Evolutionary conservation across 805 yeast genomes (phyloP).

Genomic region (Kodamaea jinghongensis): DNA sequence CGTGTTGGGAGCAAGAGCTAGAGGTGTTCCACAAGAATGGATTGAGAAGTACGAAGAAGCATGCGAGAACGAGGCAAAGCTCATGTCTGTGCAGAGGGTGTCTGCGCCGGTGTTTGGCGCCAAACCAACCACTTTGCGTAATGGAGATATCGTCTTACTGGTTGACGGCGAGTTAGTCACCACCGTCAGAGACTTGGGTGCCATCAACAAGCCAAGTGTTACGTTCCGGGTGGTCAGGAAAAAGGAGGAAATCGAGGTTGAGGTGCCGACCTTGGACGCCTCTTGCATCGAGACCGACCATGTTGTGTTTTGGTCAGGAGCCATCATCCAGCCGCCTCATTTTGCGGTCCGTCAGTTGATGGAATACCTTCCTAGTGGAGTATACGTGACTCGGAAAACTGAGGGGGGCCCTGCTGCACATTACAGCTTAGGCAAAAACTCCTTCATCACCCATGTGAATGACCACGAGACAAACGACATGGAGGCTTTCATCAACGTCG

Average conservation of each 20-base stretch:
- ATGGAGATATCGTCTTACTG: constrained; percentile 77
- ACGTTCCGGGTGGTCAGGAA: constrained; percentile 69
- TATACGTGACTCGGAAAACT: constrained; percentile 73
- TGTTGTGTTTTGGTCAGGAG: constrained; percentile 80
- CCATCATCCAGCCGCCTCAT: constrained; percentile 83
- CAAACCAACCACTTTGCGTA: constrained; percentile 37
- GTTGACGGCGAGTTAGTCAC: constrained; percentile 65
- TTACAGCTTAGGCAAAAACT: constrained; percentile 73
- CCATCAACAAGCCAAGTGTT: constrained; percentile 42
- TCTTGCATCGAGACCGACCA: constrained; percentile 58
- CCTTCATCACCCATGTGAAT: constrained; percentile 87
- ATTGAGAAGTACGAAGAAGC: constrained; percentile 62
- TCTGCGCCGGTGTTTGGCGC: constrained; percentile 43
- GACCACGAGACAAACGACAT: constrained; percentile 70
- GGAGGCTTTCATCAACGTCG: constrained; percentile 62
- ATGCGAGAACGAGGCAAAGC: constrained; percentile 64
- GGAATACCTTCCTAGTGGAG: constrained; percentile 72
- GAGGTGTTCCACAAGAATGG: constrained; percentile 89
- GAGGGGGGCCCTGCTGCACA: constrained; percentile 86
- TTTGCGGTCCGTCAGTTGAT: constrained; percentile 87
- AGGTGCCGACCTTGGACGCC: constrained; percentile 64
- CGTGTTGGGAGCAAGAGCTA: constrained; percentile 70
- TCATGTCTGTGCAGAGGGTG: constrained; percentile 68
- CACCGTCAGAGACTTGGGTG: constrained; percentile 63
- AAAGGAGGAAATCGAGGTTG: constrained; percentile 57